A percentile compares a stretch with the other conserved stretches of the same genome.
These are phyloP conservation scores for Aspergillus sp. DNA, from an alignment of 2,329 filamentous ascomycete genomes.

Conservation along the genomic window DNA sequence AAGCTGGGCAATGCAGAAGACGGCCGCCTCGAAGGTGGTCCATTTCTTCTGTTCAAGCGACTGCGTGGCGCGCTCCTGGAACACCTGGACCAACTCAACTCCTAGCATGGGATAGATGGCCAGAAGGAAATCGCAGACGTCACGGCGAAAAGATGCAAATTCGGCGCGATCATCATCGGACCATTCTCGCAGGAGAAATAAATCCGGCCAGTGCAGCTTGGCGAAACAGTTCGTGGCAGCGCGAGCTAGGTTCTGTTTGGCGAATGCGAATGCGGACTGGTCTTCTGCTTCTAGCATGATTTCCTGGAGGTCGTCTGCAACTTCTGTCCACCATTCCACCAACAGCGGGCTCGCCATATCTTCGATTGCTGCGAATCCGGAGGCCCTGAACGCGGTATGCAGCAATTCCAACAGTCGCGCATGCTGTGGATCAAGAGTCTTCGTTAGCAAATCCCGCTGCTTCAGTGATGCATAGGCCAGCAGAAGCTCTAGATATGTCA, in stretches of 20 bases:
- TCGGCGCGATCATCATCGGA: slow-evolving; percentile 43
- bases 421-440: slow-evolving; percentile 31
- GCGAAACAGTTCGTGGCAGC: slow-evolving; percentile 43
- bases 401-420: slow-evolving; percentile 35
- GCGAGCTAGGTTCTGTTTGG: slow-evolving; percentile 40
- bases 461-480: slow-evolving; percentile 36
- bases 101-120: slow-evolving; percentile 45
- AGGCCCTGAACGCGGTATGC: slow-evolving; percentile 40
- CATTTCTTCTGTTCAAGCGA: slow-evolving; percentile 38
- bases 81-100: slow-evolving; percentile 41
- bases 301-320: slow-evolving; percentile 39
- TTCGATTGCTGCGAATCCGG: slow-evolving; percentile 42
- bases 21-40: slow-evolving; percentile 45
- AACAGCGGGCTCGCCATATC: slow-evolving; percentile 37
- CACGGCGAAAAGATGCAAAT: slow-evolving; percentile 45
- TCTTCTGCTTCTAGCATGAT: slow-evolving; percentile 28
- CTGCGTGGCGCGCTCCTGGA: slow-evolving; percentile 37
- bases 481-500: slow-evolving; percentile 42
- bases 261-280: slow-evolving; percentile 26
- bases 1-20: slow-evolving; percentile 45
- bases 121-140: slow-evolving; percentile 47
- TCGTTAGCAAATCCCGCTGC: slow-evolving; percentile 31
- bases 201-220: slow-evolving; percentile 41
- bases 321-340: slow-evolving; percentile 45
- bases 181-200: slow-evolving; percentile 38